Evolutionary conservation across 306 rosid genomes (phyloP), one percentile per base, ranked within the genome.

Genomic region (Fagus sylvatica): DNA sequence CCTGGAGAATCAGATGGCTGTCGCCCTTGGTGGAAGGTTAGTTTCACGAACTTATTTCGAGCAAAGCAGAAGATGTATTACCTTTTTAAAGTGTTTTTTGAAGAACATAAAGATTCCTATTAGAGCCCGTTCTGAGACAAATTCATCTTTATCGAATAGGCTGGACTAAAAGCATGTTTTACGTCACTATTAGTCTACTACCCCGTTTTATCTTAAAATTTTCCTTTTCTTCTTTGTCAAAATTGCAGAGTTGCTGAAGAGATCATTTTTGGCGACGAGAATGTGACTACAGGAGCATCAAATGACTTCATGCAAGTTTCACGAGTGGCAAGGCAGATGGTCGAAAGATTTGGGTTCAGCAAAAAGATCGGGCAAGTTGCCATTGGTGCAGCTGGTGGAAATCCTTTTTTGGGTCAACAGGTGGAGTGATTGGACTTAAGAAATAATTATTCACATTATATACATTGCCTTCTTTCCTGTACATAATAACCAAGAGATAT

Each of bases 1-100:
- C 97, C 80, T 95, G 82, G 99, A 95, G 84, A 95, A 95, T 83
- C 99, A 95, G 82, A 95, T 95, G 99, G 99, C 98, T 54, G 99
- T 95, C 81, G 99, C 99, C 60, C 93, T 95, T 3, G 92, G 92
- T 51, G 92, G 92, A 80, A 86, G 92, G 92, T 89, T 55, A 28
- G 76, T 54, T 59, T 16, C 7, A 17, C 54, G 11, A 55, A 71
- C 60, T 39, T 56, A 19, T 37, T 8, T 30, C 6, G 36, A 5
- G 62, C 30, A 41, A 56, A 17, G 41, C 65, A 37, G 22, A 34
- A 62, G 11, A 34, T 62, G 13, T 62, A 22, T 62, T 57, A 7
- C 66, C 2, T 64, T 32, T 5, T 28, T 3, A 60, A 71, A 40
- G 15, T 46, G 15, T 46, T 46, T 46, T 22, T 46, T 10, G 51